Conservation (phyloP, 2,329 filamentous ascomycete genomes). For the Trichoderma sp. region DNA sequence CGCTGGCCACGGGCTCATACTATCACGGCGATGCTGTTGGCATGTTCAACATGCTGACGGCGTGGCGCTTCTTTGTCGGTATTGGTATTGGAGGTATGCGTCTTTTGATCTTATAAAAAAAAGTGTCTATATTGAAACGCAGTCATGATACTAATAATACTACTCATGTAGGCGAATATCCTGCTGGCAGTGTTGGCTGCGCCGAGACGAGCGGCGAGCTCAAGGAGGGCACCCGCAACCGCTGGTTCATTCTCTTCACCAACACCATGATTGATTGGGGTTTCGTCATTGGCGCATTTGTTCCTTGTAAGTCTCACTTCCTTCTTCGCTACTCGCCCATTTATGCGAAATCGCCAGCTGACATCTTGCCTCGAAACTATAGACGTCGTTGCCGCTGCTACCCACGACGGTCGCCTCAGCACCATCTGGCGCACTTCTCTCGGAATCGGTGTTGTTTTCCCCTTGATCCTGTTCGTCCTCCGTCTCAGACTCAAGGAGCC, state of each 20-base stretch:
- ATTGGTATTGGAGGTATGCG: conserved; percentile 74
- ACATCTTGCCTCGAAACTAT: neutral
- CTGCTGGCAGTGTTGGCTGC: conserved; percentile 79
- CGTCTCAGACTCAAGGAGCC: conserved; percentile 77
- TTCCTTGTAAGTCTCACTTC: conserved; percentile 56
- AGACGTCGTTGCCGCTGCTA: conserved; percentile 60
- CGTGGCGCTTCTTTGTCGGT: conserved; percentile 81
- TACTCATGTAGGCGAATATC: conserved; percentile 64
- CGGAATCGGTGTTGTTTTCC: conserved; percentile 78
- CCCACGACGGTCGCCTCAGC: conserved; percentile 63
- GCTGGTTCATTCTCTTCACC: conserved; percentile 90
- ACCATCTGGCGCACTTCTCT: conserved; percentile 83
- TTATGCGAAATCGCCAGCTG: neutral
- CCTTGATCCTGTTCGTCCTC: conserved; percentile 69
- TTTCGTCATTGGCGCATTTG: conserved; percentile 79
- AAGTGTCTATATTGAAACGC: no score
- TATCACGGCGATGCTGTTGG: conserved; percentile 69
- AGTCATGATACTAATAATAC: neutral
- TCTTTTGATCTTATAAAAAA: no score
- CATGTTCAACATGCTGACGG: conserved; percentile 75
- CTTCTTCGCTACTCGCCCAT: neutral
- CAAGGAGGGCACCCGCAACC: conserved; percentile 77
- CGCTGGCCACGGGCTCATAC: conserved; percentile 77
- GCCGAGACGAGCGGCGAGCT: conserved; percentile 85
- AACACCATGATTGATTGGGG: conserved; percentile 85